Evolutionary conservation across 1,284 basidiomycete species (phyloP).

Genomic region (Cryptococcus sp.): DNA sequence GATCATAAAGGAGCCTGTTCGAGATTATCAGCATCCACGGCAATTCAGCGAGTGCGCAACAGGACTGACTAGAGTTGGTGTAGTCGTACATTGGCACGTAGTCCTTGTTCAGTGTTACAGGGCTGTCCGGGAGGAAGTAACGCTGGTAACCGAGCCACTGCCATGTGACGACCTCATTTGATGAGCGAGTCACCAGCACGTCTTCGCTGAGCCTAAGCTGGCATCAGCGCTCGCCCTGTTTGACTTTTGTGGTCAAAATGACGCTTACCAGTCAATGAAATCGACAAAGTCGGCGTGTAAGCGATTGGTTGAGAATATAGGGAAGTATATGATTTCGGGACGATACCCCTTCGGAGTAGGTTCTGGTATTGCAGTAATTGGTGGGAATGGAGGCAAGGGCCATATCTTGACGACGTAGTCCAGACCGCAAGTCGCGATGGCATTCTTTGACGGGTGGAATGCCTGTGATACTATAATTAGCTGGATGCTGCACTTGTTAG

Average conservation of each 20-base stretch:
- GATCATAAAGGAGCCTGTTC: constrained; percentile 25
- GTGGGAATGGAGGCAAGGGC: constrained; percentile 32
- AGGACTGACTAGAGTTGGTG: constrained; percentile 27
- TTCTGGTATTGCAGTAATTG: not conserved
- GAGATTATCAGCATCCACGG: not conserved
- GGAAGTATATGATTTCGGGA: constrained; percentile 25
- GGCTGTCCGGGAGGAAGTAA: constrained; percentile 18
- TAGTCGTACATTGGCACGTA: constrained; percentile 19
- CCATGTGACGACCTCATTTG: constrained; percentile 21
- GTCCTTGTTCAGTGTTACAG: constrained; percentile 5
- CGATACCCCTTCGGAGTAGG: constrained; percentile 27
- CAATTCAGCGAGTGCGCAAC: not conserved
- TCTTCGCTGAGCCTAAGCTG: constrained; percentile 25
- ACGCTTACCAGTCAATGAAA: constrained; percentile 31
- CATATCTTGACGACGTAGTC: constrained; percentile 37
- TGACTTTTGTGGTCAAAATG: too few species aligned
- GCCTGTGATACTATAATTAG: constrained; percentile 11
- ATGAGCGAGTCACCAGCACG: constrained; percentile 21
- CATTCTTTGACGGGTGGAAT: constrained; percentile 31
- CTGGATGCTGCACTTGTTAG: not conserved
- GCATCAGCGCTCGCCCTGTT: not conserved
- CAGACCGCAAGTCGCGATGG: constrained; percentile 26
- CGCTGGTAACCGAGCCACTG: constrained; percentile 31
- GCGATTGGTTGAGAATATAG: constrained; percentile 32
- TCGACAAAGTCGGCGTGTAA: constrained; percentile 24